Percentiles rank a stretch among this genome's conserved stretches.
phyloP scores from a whole-genome alignment of 1,284 basidiomycete species.

The Farysia itapuensis region DNA sequence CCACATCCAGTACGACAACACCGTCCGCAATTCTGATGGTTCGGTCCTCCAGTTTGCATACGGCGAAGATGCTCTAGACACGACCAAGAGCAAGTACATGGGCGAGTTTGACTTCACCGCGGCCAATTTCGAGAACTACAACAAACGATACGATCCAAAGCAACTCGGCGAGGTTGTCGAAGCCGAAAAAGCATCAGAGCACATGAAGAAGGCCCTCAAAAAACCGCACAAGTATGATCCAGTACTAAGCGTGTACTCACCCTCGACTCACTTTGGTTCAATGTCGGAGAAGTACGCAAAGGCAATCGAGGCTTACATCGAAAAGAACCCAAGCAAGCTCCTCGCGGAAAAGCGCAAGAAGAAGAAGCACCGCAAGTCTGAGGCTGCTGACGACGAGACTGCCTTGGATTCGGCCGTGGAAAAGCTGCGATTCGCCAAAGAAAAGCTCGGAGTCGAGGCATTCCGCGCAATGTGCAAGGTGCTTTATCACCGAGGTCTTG shows the following conservation, averaged over 20 bases:
- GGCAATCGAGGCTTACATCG: conserved; percentile 78
- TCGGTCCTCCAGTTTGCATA: conserved; percentile 96
- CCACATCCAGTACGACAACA: conserved; percentile 95
- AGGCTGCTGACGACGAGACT: conserved; percentile 47
- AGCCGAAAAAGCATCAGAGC: conserved; percentile 68
- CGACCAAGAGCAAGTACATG: conserved; percentile 72
- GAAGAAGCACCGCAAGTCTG: conserved; percentile 61
- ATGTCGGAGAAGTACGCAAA: conserved; percentile 91
- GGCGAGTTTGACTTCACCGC: conserved; percentile 91
- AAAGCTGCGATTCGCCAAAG: conserved; percentile 63
- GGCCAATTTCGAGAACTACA: conserved; percentile 79
- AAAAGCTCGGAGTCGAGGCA: conserved; percentile 48
- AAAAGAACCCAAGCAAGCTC: conserved; percentile 75
- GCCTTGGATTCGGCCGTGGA: conserved; percentile 30
- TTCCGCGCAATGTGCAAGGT: conserved; percentile 57
- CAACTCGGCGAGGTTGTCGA: conserved; percentile 69
- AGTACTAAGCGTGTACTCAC: conserved; percentile 75
- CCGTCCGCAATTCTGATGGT: conserved; percentile 90
- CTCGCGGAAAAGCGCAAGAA: conserved; percentile 67
- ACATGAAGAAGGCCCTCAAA: conserved; percentile 92
- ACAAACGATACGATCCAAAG: conserved; percentile 70
- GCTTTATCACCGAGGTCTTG: conserved; percentile 64
- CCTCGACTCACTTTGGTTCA: conserved; percentile 78
- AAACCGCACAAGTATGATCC: conserved; percentile 76
- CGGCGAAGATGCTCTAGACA: conserved; percentile 93